A percentile compares a stretch with the other conserved stretches of the same genome.
Conservation (phyloP, 805 yeast species). For the Saitoella complicata region DNA sequence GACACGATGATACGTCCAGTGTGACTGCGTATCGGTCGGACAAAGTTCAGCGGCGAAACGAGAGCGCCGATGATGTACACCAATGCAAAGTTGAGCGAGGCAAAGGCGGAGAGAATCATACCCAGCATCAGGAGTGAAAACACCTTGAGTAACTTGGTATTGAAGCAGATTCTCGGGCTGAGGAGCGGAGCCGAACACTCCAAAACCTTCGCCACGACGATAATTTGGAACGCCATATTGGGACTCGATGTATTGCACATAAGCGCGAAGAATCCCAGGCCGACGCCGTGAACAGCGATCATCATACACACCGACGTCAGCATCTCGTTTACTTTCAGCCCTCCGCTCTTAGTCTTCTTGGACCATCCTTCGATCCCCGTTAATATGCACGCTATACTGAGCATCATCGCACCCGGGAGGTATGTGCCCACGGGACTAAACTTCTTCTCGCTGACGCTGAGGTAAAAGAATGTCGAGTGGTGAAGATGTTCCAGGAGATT, state of each 20-base stretch:
- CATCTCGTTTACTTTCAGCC: neutral
- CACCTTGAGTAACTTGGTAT: slow-evolving; percentile 10
- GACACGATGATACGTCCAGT: too few relatives aligned
- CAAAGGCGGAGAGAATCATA: slow-evolving; percentile 49
- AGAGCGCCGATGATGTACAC: slow-evolving; percentile 54
- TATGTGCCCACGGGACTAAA: slow-evolving; percentile 92
- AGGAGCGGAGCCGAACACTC: slow-evolving; percentile 5
- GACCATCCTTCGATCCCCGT: slow-evolving; percentile 34
- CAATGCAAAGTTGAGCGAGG: slow-evolving; percentile 73
- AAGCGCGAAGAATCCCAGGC: neutral
- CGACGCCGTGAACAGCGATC: neutral
- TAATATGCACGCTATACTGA: slow-evolving; percentile 52
- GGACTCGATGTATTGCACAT: neutral
- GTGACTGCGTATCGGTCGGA: neutral
- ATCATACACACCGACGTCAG: neutral
- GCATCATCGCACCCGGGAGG: slow-evolving; percentile 64
- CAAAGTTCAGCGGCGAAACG: slow-evolving; percentile 47
- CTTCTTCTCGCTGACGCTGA: slow-evolving; percentile 55
- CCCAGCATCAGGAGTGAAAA: slow-evolving; percentile 29
- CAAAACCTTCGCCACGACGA: slow-evolving; percentile 2
- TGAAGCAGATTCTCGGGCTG: slow-evolving; percentile 6
- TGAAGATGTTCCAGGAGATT: slow-evolving; percentile 89
- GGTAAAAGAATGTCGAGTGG: slow-evolving; percentile 88
- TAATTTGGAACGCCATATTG: neutral
- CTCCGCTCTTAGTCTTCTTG: neutral